Conservation (phyloP, 1,284 basidiomycete genomes). For the Lignosus rhinocerotis region DNA sequence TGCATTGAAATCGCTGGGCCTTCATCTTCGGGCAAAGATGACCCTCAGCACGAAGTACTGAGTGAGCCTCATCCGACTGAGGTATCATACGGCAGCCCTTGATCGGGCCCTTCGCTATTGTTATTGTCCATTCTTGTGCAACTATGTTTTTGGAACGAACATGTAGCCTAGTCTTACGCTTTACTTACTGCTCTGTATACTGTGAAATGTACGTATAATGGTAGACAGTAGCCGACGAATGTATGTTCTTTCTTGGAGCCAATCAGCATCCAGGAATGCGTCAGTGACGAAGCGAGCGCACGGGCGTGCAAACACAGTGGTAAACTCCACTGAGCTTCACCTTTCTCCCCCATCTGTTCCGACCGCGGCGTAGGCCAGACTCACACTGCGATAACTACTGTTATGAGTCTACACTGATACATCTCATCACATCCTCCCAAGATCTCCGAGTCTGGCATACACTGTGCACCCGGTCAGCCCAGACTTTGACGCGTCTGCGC, state of each 20-base stretch:
- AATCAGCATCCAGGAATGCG: constrained; percentile 16
- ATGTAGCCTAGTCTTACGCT: constrained; percentile 18
- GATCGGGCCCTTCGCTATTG: not conserved
- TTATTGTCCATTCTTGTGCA: no score
- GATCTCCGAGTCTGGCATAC: constrained; percentile 3
- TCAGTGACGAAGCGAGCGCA: constrained; percentile 13
- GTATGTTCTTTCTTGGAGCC: constrained; percentile 10
- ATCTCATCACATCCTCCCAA: not conserved
- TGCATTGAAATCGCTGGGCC: constrained; percentile 20
- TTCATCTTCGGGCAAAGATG: constrained; percentile 23
- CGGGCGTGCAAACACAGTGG: constrained; percentile 5
- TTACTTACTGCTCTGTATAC: constrained; percentile 1
- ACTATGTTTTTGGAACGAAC: constrained; percentile 6
- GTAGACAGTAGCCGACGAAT: not conserved
- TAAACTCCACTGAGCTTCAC: constrained; percentile 3
- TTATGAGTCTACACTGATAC: constrained; percentile 11
- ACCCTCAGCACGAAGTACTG: constrained; percentile 4
- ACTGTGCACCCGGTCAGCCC: constrained; percentile 1
- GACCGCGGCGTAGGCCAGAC: not conserved
- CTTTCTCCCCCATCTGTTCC: constrained; percentile 1
- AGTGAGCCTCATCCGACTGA: not conserved
- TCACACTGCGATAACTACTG: not conserved
- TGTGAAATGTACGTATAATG: not conserved
- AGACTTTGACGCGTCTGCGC: constrained; percentile 6
- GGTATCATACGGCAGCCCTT: no score